Conservation (phyloP, 2,329 filamentous ascomycete genomes). For the Diaporthe longicolla region DNA sequence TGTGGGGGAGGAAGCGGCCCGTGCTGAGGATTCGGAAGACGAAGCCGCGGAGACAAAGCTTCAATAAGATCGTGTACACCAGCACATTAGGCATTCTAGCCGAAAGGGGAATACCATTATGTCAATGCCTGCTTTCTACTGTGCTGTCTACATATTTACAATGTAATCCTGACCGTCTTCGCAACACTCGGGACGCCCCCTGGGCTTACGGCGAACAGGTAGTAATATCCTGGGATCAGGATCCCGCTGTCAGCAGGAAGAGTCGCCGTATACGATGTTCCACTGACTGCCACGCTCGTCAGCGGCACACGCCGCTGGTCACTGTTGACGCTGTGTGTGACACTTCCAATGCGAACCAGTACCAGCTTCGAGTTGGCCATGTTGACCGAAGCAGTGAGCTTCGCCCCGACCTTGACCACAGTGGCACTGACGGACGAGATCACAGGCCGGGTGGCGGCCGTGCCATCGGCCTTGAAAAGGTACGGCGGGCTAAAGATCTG, state of each 20-base stretch:
- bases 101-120: neutral
- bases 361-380: conserved; percentile 51
- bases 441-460: conserved; percentile 55
- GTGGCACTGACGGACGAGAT: conserved; percentile 53
- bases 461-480: conserved; percentile 62
- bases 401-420: conserved; percentile 50
- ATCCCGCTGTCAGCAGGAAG: conserved; percentile 65
- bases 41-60: neutral
- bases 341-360: conserved; percentile 63
- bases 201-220: conserved; percentile 65
- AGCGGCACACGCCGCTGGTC: conserved; percentile 69
- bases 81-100: too few species aligned
- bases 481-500: conserved; percentile 71
- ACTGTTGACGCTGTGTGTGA: conserved; percentile 70
- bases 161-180: conserved; percentile 54
- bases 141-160: conserved; percentile 14
- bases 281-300: conserved; percentile 46
- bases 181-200: conserved; percentile 62
- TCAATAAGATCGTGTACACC: neutral
- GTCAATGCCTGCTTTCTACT: neutral
- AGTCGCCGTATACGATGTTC: conserved; percentile 54
- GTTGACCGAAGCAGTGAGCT: conserved; percentile 50
- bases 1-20: too few species aligned
- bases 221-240: conserved; percentile 66
- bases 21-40: neutral